phyloP scores from a whole-genome alignment of 352 stramenopile genomes.

The Vaucheria bursata region DNA sequence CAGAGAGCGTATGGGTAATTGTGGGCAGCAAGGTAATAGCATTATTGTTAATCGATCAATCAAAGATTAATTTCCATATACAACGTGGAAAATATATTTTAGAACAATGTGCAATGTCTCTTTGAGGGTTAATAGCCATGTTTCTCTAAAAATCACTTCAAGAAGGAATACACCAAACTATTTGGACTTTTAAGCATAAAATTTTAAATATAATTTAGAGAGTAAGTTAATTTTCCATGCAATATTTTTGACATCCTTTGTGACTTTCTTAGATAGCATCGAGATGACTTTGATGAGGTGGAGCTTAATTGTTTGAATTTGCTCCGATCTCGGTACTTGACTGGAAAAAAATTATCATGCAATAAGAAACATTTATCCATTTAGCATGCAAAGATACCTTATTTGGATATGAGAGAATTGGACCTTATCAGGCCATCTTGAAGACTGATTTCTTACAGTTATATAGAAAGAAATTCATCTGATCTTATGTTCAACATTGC shows the following conservation, averaged over 20 bases:
- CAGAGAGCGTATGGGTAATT: slow-evolving; percentile 76
- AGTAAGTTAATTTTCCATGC: not conserved
- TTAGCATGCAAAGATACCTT: too few species aligned
- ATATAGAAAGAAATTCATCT: not conserved
- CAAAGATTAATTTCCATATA: not conserved
- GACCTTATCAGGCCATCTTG: too few species aligned
- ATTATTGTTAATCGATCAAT: not conserved
- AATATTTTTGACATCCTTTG: too few species aligned
- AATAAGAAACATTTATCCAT: too few species aligned
- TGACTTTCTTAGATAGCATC: too few species aligned
- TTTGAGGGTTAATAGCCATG: not conserved
- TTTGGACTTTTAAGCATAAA: not conserved
- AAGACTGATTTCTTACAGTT: too few species aligned
- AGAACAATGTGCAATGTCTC: not conserved
- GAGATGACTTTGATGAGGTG: too few species aligned
- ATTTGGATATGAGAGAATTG: too few species aligned
- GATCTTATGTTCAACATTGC: not conserved
- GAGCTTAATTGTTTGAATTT: too few species aligned
- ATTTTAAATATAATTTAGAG: not conserved
- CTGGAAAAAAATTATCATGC: too few species aligned
- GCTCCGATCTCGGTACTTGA: too few species aligned
- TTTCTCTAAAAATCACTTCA: not conserved
- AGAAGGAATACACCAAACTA: not conserved
- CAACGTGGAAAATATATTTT: not conserved
- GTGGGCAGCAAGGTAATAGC: slow-evolving; percentile 58